Base-by-base conservation (phyloP, 345 rosid species). In the Heritiera littoralis region DNA sequence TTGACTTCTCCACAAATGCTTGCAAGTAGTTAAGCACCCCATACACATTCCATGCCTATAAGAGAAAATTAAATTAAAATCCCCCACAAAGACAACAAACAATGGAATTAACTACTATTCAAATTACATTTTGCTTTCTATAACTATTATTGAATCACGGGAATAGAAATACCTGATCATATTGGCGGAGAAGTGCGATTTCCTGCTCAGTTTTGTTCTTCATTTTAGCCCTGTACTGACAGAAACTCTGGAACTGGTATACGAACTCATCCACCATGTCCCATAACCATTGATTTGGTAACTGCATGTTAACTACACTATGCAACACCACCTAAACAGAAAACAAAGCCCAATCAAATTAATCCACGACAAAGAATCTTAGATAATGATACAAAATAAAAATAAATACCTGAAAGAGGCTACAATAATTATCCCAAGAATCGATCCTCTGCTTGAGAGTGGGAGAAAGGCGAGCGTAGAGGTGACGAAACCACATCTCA, bases 221-320 rank as follows among this genome's bases (percentile, higher is more conserved):
- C 90, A 91, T 93, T 86, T 94, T 96, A 41, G 99, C 98, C 75
- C 98, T 88, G 80, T 88, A 96, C 77, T 96, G 99, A 61, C 99
- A 96, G 77, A 96, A 96, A 74, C 97, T 92, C 89, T 94, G 99
- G 75, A 96, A 96, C 83, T 96, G 99, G 81, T 96, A 96, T 5
- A 96, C 95, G 89, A 94, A 96, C 90, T 96, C 99, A 87, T 96
- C 98, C 81, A 96, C 98, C 99, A 96, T 92, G 80, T 96, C 98
- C 99, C 99, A 96, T 86, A 96, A 74, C 98, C 99, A 96, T 87
- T 96, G 99, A 73, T 94, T 96, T 1, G 99, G 99, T 78, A 96
- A 67, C 72, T 96, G 98, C 98, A 94, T 96, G 82, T 90, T 96
- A 84, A 96, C 98, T 63, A 90, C 95, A 10, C 97, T 98, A 55